Conservation (phyloP, 352 stramenopile species). For the Phytophthora syringae region DNA sequence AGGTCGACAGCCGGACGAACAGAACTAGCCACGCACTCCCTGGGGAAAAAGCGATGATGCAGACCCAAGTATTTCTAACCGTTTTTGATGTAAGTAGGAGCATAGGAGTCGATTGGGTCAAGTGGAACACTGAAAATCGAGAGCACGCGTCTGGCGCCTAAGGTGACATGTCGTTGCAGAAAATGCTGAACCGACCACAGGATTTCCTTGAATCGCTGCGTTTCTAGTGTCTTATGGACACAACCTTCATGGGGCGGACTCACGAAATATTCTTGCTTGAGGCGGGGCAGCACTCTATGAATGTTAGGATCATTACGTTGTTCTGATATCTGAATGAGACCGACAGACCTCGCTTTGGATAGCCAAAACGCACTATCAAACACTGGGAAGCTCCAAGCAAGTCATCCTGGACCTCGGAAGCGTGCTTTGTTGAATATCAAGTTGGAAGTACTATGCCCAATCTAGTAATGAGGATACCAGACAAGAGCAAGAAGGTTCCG, state of each 20-base stretch:
- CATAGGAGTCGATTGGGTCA: slow-evolving; percentile 27
- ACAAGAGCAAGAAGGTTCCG: no score
- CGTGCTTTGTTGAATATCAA: no score
- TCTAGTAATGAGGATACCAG: no score
- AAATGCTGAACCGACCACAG: neutral
- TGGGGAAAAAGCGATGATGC: slow-evolving; percentile 5
- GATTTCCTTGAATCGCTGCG: neutral
- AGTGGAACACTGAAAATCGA: slow-evolving; percentile 11
- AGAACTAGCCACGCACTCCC: slow-evolving; percentile 6
- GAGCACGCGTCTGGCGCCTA: neutral
- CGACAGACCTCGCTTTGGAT: neutral
- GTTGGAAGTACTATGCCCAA: no score
- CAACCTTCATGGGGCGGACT: neutral
- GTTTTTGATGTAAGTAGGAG: neutral
- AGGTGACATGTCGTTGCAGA: slow-evolving; percentile 12
- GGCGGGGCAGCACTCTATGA: slow-evolving; percentile 1
- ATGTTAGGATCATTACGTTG: slow-evolving; percentile 1
- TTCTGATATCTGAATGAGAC: slow-evolving; percentile 11
- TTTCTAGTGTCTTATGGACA: neutral
- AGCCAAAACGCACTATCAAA: no score
- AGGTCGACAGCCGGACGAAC: slow-evolving; percentile 13
- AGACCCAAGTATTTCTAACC: slow-evolving; percentile 11
- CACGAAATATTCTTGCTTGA: neutral
- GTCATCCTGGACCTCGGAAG: no score
- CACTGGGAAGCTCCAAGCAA: no score